These are phyloP conservation scores for Debaryomyces sp. DNA, from an alignment of 1,139 yeast species.

Conservation along the genomic window DNA sequence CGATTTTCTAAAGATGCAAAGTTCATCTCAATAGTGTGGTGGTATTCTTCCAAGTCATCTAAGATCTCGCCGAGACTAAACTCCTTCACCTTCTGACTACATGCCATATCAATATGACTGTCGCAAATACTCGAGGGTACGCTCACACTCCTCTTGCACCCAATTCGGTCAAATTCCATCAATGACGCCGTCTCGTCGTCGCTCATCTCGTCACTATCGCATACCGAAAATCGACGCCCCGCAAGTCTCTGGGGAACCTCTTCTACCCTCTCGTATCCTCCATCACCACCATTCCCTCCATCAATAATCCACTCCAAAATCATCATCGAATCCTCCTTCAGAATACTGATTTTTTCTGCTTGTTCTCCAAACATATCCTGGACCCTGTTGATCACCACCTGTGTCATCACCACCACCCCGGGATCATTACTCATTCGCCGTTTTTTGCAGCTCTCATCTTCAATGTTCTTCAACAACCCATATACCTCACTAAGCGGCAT, in stretches of 20 bases:
- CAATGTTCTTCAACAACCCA: conserved; percentile 4
- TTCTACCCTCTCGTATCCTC: not conserved
- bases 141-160: conserved; percentile 7
- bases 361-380: not conserved
- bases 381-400: not conserved
- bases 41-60: conserved; percentile 8
- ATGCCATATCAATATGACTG: not conserved
- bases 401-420: not conserved
- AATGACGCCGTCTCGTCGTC: conserved; percentile 10
- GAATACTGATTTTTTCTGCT: not conserved
- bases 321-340: conserved; percentile 1
- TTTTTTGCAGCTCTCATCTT: not conserved
- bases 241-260: not conserved
- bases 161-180: conserved; percentile 3
- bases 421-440: conserved; percentile 1
- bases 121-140: conserved; percentile 8
- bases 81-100: not conserved
- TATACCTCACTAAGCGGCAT: conserved; percentile 3
- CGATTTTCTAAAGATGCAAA: conserved; percentile 8
- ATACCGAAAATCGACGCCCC: not conserved
- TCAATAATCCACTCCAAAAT: not conserved
- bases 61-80: conserved; percentile 5
- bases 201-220: conserved; percentile 6
- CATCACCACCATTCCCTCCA: too few species aligned
- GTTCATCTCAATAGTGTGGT: conserved; percentile 5